Evolutionary conservation across 192 early-diverging fungal genomes (phyloP), one percentile per base, ranked within the genome.

Genomic region (Diversispora epigaea): DNA sequence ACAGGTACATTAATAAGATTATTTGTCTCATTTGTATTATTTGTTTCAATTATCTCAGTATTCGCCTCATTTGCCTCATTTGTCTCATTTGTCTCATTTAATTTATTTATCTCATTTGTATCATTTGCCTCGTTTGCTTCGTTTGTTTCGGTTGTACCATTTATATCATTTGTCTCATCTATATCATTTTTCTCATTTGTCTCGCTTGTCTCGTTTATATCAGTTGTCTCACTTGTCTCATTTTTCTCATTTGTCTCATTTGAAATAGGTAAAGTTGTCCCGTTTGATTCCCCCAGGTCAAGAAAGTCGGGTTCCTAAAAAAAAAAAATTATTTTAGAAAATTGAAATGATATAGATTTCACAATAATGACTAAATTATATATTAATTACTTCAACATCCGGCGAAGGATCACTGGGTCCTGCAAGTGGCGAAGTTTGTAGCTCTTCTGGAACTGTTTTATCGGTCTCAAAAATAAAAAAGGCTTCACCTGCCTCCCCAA

Each of bases 401-500:
- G 67, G 64, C 14, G 47, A 45, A 25, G 71, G 50, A 46, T 68
- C 50, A 0, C 52, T 61, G 7, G 92, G 89, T 12, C 85, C 86
- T 11, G 87, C 86, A 56, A 97, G 91, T 3, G 97, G 97, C 8
- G 95, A 96, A 9, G 97, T 99, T 69, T 92, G 94, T 75, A 95
- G 94, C 77, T 96, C 95, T 64, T 89, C 88, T 25, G 95, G 96
- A 15, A 96, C 95, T 46, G 92, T 89, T 69, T 92, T 86, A 41
- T 97, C 93, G 0, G 94, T 93, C 77, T 97, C 93, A 41, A 98
- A 85, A 5, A 99, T 95, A 83, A 99, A 99, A 79, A 99, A 99
- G 21, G 94, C 95, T 79, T 99, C 97, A 40, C 97, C 97, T 12
- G 93, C 93, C 63, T 98, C 97, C 11, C 96, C 94, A 4, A 99